These are phyloP conservation scores for Fragaria ananassa DNA, from an alignment of 306 rosid species.

Conservation along the genomic window DNA sequence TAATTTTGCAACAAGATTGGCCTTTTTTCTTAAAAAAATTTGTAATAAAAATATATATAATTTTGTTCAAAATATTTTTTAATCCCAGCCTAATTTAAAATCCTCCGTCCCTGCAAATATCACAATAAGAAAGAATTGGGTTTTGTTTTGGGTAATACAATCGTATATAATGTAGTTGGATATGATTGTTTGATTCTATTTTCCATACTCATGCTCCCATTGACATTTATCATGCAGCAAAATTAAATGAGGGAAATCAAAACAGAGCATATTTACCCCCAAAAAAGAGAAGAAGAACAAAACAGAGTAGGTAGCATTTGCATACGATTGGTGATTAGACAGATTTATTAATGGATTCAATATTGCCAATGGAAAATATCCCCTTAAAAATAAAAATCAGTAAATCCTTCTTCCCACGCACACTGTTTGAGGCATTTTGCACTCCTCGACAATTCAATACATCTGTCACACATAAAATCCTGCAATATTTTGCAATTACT, in stretches of 20 bases:
- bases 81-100: no score
- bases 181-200: neutral
- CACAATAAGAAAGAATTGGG: neutral
- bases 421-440: slow-evolving; percentile 8
- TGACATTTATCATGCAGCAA: slow-evolving; percentile 7
- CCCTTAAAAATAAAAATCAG: neutral
- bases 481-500: slow-evolving; percentile 25
- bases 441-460: neutral
- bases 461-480: slow-evolving; percentile 20
- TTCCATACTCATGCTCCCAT: neutral
- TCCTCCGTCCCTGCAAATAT: no score
- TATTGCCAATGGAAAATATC: slow-evolving; percentile 8
- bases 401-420: neutral
- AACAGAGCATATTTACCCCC: neutral
- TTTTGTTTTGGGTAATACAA: neutral
- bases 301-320: neutral
- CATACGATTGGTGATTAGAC: neutral
- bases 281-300: neutral
- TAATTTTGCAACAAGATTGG: no score
- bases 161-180: neutral
- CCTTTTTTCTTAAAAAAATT: no score
- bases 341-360: slow-evolving; percentile 4
- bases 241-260: neutral
- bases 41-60: no score
- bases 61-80: no score